Evolutionary conservation across 352 stramenopile genomes (phyloP), one percentile per base, ranked within the genome.

Genomic region (Phytophthora brassicae): DNA sequence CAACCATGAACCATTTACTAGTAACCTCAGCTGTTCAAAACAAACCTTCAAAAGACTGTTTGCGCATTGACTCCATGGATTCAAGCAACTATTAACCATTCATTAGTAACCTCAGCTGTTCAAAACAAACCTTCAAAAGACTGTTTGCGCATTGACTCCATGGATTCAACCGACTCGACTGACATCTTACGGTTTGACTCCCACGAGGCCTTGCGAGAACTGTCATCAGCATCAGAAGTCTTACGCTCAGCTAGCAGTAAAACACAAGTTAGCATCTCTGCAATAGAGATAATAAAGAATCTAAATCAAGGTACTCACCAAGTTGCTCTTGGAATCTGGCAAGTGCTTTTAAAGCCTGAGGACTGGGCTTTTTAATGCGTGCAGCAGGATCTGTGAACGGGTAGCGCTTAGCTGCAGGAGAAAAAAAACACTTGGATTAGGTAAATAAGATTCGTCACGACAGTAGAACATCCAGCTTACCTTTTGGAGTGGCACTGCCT

Each of bases 291-390:
- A 48, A 60, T 23, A 11, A 17, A 41, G 14, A 7, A 60, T 22
- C 4, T 4, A 43, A 39, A 2, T 7, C 12, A 14, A 22, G 38
- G 3, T 45, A 45, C 42, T 6, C 60, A 88, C 76, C 78, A 23
- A 89, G 77, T 26, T 88, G 75, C 33, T 76, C 72, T 58, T 86
- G 76, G 39, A 89, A 88, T 35, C 68, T 73, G 0, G 75, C 78
- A 2, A 89, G 59, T 3, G 80, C 80, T 41, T 82, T 74, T 8
- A 79, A 23, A 16, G 76, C 57, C 7, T 76, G 60, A 29, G 80
- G 61, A 42, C 79, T 85, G 9, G 78, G 60, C 7, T 71, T 69
- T 49, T 71, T 83, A 52, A 79, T 65, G 23, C 59, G 72, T n/a
- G 65, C 49, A 8, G 68, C 61, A 29, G 73, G 77, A 48, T 89